Conservation (phyloP, 768 basidiomycete genomes). For the Pleurotus salmoneostramineus region DNA sequence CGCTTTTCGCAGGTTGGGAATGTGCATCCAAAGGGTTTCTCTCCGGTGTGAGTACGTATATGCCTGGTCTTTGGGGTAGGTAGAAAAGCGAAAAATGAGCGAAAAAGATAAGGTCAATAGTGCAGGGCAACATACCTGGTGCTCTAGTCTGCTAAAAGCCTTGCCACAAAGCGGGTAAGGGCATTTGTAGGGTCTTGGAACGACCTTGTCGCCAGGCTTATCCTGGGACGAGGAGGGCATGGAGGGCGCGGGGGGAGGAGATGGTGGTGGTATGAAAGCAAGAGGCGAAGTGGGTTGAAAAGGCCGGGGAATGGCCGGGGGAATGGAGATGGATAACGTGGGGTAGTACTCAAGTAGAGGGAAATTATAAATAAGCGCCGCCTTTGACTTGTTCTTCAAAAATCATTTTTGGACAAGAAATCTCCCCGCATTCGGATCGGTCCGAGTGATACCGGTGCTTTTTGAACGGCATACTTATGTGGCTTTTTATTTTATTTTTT, state of each 20-base stretch:
- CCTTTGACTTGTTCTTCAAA: background rate
- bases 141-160: conserved; percentile 95
- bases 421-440: conserved; percentile 9
- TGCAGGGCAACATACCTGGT: conserved; percentile 56
- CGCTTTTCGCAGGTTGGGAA: conserved; percentile 96
- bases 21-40: conserved; percentile 93
- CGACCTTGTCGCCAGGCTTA: conserved; percentile 25
- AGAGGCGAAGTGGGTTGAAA: conserved; percentile 6
- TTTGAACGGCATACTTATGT: background rate
- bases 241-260: background rate
- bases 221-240: conserved; percentile 5
- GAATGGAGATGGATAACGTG: conserved; percentile 4
- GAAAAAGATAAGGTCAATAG: conserved; percentile 8
- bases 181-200: conserved; percentile 88
- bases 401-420: background rate
- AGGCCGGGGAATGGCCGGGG: conserved; percentile 8
- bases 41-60: conserved; percentile 97
- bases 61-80: conserved; percentile 77
- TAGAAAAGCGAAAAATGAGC: conserved; percentile 6
- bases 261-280: conserved; percentile 12
- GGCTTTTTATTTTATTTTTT: background rate
- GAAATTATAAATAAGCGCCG: conserved; percentile 3
- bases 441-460: conserved; percentile 7
- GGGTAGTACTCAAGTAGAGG: conserved; percentile 1
- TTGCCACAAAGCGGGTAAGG: conserved; percentile 87